Percentiles rank a stretch among this genome's conserved stretches.
These are phyloP conservation scores for Colletotrichum sp. DNA, from an alignment of 2,329 filamentous ascomycete genomes.

Conservation along the genomic window DNA sequence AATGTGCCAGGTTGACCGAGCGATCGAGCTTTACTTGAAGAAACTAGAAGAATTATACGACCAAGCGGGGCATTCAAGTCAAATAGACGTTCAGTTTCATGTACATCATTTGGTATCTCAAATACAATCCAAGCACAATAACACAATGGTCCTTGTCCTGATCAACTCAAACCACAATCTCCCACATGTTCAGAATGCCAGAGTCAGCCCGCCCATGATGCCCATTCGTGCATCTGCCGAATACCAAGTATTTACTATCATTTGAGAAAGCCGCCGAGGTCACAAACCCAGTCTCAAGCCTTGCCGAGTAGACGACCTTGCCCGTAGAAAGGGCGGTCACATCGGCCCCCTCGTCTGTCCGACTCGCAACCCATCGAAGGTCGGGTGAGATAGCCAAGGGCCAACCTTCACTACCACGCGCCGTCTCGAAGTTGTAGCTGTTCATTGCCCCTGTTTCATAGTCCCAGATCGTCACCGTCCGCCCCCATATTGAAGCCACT, in stretches of 20 bases:
- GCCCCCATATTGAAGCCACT: conserved; percentile 11
- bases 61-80: neutral
- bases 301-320: conserved; percentile 7
- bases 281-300: conserved; percentile 12
- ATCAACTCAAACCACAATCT: neutral
- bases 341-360: conserved; percentile 18
- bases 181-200: conserved; percentile 7
- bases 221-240: neutral
- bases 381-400: conserved; percentile 16
- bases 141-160: rapidly evolving
- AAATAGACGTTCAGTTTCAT: neutral
- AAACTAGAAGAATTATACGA: neutral
- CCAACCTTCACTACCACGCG: conserved; percentile 8
- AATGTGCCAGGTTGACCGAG: neutral
- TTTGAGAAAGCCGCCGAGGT: conserved; percentile 5
- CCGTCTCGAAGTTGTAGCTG: conserved; percentile 15
- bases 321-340: conserved; percentile 15
- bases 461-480: conserved; percentile 16
- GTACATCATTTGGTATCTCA: neutral
- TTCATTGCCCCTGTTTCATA: neutral
- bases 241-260: neutral
- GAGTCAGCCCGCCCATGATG: conserved; percentile 7
- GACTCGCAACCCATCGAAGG: conserved; percentile 10
- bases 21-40: neutral
- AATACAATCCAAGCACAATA: neutral